Evolutionary conservation across 805 yeast species (phyloP), one percentile per base, ranked within the genome.

Genomic region (Gaillardinia entomophila): DNA sequence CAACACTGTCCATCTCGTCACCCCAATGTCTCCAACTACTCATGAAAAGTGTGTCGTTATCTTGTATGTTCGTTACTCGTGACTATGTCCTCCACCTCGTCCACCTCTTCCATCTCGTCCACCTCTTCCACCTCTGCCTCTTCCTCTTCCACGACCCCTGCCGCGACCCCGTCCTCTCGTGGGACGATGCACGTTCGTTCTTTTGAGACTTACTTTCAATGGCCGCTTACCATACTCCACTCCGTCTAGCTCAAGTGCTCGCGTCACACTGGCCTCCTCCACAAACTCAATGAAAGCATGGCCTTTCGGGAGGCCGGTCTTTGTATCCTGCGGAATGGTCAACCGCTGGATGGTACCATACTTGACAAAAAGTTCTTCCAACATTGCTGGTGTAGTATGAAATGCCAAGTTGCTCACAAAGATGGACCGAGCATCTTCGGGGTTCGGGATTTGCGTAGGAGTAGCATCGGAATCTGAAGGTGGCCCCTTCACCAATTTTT

Each of bases 241-340:
- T 6, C 68, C 74, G 35, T 68, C 57, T 23, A 71, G 43, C 16
- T 47, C 56, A 28, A 79, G 51, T 1, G 87, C 84, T 18, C 53
- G 53, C 4, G 51, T 44, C 5, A 72, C 78, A 12, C 70, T 55
- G 4, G 58, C 68, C 4, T 41, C 37, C 6, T 50, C 45, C 11
- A 66, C 69, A 46, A 77, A 80, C 42, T 82, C 79, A 20, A 80
- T 62, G 42, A 77, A 80, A 1, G 84, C 86, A 47, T 73, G 76
- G 2, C 84, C 85, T 40, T 68, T 71, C 6, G 76, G 71, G 13
- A 50, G 49, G 1, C 75, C 75, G 1, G 72, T 60, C 41, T 45
- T 56, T 28, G 60, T 60, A 41, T 69, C 71, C 35, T 62, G 60
- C 35, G 76, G 57, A 15, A 77, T 64, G 1, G 82, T 77, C 8